Percentiles rank a stretch among this genome's conserved stretches.
Evolutionary conservation across 192 early-diverging fungal genomes (phyloP).

Genomic region (Mortierella claussenii): DNA sequence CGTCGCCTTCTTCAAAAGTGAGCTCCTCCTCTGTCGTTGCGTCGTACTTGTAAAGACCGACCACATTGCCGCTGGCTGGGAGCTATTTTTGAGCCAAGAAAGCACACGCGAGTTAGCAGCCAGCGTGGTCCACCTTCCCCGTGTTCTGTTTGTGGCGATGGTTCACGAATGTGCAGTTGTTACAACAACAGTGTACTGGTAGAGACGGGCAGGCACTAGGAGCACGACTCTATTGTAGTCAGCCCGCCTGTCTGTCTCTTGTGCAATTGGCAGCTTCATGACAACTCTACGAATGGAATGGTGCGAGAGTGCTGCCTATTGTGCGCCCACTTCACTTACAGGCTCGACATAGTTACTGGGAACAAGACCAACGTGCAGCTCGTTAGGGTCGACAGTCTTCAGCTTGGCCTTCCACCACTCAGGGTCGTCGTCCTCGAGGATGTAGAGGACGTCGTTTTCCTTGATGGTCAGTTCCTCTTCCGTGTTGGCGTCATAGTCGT

Average conservation of each 20-base stretch:
- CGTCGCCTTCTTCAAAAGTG: slow-evolving; percentile 76
- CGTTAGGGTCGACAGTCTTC: slow-evolving; percentile 63
- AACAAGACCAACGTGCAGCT: slow-evolving; percentile 80
- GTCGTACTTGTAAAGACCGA: slow-evolving; percentile 86
- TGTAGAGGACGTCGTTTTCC: slow-evolving; percentile 89
- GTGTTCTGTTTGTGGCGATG: no score
- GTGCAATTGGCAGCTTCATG: no score
- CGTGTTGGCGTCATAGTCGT: slow-evolving; percentile 87
- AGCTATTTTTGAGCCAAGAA: slow-evolving; percentile 55
- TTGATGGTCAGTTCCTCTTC: slow-evolving; percentile 87
- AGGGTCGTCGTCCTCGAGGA: slow-evolving; percentile 87
- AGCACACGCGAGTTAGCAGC: no score
- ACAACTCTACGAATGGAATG: no score
- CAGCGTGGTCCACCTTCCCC: no score
- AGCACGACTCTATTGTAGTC: no score
- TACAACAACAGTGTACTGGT: not conserved
- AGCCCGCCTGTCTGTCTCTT: no score
- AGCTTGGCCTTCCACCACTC: slow-evolving; percentile 93
- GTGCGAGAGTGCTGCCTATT: no score
- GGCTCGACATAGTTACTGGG: slow-evolving; percentile 91
- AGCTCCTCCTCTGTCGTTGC: slow-evolving; percentile 89
- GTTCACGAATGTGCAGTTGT: no score
- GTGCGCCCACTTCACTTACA: no score
- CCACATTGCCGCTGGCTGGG: slow-evolving; percentile 65
- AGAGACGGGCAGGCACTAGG: not conserved